phyloP scores from a whole-genome alignment of 2,329 filamentous ascomycete genomes.

The Botrytis hyacinthi region DNA sequence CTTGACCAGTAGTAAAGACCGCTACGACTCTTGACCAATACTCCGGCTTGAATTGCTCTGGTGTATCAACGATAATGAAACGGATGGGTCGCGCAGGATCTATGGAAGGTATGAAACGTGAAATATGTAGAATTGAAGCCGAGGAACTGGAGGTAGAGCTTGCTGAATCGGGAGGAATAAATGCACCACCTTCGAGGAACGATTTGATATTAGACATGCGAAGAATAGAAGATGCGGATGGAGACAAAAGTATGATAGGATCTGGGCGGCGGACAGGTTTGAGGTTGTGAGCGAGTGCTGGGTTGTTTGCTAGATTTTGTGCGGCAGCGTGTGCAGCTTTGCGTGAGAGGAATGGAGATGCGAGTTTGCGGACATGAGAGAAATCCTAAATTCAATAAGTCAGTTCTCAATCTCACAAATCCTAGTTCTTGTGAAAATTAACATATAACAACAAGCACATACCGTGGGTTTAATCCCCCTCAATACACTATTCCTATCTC shows the following conservation, averaged over 20 bases:
- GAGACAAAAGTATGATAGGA: slow-evolving; percentile 95
- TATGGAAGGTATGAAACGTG: slow-evolving; percentile 70
- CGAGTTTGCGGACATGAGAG: slow-evolving; percentile 85
- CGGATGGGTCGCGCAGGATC: slow-evolving; percentile 72
- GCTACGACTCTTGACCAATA: slow-evolving; percentile 96
- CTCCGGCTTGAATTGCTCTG: slow-evolving; percentile 94
- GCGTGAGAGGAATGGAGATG: slow-evolving; percentile 70
- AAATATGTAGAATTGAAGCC: slow-evolving; percentile 81
- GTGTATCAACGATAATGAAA: slow-evolving; percentile 92
- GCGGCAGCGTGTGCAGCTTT: slow-evolving; percentile 47
- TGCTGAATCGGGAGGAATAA: slow-evolving; percentile 68
- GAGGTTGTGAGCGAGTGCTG: slow-evolving; percentile 53
- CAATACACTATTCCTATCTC: slow-evolving; percentile 85
- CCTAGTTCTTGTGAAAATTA: neutral
- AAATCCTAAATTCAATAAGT: slow-evolving; percentile 67
- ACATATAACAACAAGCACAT: slow-evolving; percentile 38
- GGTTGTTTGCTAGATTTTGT: slow-evolving; percentile 42
- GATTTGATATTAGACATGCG: slow-evolving; percentile 95
- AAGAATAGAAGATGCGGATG: slow-evolving; percentile 89
- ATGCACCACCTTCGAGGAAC: slow-evolving; percentile 84
- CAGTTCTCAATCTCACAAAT: neutral
- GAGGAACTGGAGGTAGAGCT: slow-evolving; percentile 60
- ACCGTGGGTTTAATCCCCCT: slow-evolving; percentile 87
- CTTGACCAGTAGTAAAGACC: slow-evolving; percentile 95
- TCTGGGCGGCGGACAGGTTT: slow-evolving; percentile 58